Evolutionary conservation across 2,329 filamentous ascomycete genomes (phyloP).

Genomic region (Cercospora zeae-maydis): DNA sequence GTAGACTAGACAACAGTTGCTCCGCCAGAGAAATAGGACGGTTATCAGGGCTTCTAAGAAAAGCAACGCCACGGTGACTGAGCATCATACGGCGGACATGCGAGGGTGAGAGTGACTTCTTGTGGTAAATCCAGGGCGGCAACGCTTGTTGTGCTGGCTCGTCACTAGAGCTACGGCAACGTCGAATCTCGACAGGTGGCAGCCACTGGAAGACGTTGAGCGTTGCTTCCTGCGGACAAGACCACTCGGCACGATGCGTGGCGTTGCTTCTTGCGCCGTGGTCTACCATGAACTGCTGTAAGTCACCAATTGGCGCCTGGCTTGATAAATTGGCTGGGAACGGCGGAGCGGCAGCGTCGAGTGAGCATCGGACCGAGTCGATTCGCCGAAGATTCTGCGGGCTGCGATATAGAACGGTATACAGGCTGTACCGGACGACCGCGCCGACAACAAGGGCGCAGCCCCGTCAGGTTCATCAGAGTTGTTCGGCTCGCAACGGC

Average conservation of each 20-base stretch:
- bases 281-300: not conserved
- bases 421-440: not conserved
- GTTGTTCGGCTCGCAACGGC: not conserved
- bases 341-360: not conserved
- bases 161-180: conserved; percentile 4
- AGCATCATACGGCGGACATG: not conserved
- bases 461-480: not conserved
- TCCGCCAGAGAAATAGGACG: not conserved
- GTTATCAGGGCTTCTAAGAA: not conserved
- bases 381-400: not conserved
- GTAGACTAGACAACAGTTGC: conserved; percentile 19
- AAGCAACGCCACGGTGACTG: not conserved
- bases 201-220: not conserved
- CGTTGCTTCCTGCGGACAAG: not conserved
- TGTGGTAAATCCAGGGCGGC: not conserved
- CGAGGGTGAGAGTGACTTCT: not conserved
- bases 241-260: not conserved
- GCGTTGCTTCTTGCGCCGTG: not conserved
- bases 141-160: not conserved
- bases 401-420: not conserved
- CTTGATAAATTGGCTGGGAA: conserved; percentile 4
- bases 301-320: not conserved
- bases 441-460: not conserved
- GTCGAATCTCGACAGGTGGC: not conserved
- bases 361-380: not conserved